Base-by-base conservation (phyloP, 139 green algal species). In the Astrephomene gubernaculifera region DNA sequence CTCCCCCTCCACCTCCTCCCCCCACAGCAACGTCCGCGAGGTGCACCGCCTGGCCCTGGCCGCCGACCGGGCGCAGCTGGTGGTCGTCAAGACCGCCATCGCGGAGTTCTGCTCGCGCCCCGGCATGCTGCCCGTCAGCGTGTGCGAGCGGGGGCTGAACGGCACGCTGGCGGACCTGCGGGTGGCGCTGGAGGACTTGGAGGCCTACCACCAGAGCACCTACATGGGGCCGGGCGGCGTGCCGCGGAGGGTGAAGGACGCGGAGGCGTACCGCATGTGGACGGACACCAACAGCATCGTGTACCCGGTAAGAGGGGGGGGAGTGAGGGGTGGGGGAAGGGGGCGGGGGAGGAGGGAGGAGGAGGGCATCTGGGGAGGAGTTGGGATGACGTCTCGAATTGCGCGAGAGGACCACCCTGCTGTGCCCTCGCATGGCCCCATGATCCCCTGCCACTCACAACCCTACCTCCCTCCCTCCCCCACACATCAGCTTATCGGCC, bases 21-120 rank as follows among this genome's bases (percentile, higher is more conserved):
- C 22, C 68, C 33, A 8, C 68, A 75, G 68, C 68, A 72, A 83
- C 76, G 29, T 83, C 10, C 57, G 57, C 43, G 76, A 83, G 39
- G 44, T 85, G 24, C 79, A 85, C 61, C 63, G 79, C 21, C 63
- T 52, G 79, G 79, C 79, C 0, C 63, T 85, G 33, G 79, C 79
- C 2, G 75, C 75, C 5, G 75, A 83, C 39, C 75, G 60, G 10
- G 43, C 27, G 1, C 75, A 83, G 75, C 36, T 83, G 39, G 60
- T 33, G 38, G 53, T 39, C 3, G 31, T 65, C 71, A 79, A 79
- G 71, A 36, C 25, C 0, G 74, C 25, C 0, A 0, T 71, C 0
- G 27, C 57, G 49, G 74, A 82, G 54, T 82, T 71, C 54, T 82
- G 74, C 54, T 38, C 36, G 4, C 74, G 74, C 7, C 27, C 54